Conservation (phyloP, 2,329 filamentous ascomycete genomes). For the Cytospora paraplurivora region DNA sequence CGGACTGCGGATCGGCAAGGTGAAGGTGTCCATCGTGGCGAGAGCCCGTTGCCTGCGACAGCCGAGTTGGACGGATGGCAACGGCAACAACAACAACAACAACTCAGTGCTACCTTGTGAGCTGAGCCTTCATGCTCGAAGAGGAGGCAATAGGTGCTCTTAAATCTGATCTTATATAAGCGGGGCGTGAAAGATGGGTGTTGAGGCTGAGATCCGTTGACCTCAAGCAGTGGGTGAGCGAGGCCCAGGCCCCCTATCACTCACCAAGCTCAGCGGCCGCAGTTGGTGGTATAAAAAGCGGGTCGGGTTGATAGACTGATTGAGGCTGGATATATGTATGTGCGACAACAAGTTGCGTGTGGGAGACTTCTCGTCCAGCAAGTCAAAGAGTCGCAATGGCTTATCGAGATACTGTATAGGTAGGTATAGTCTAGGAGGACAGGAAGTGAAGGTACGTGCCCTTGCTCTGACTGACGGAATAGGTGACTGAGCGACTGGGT, state of each 20-base stretch:
- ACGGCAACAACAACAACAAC: neutral
- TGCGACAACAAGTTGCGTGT: neutral
- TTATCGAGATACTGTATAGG: neutral
- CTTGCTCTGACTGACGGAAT: neutral
- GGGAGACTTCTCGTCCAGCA: neutral
- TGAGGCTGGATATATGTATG: neutral
- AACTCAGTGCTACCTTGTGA: slow-evolving; percentile 17
- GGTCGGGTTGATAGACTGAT: neutral
- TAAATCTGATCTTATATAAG: neutral
- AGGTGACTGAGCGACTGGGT: neutral
- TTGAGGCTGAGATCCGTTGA: neutral
- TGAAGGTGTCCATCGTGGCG: slow-evolving; percentile 49
- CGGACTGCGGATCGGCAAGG: slow-evolving; percentile 52
- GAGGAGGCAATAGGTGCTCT: neutral
- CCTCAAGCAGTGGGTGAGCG: neutral
- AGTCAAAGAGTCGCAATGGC: neutral
- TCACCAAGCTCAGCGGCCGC: neutral
- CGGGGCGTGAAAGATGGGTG: neutral
- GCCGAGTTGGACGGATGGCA: slow-evolving; percentile 4
- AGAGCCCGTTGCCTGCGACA: slow-evolving; percentile 25
- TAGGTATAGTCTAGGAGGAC: neutral
- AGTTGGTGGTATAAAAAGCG: neutral
- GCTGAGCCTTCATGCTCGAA: slow-evolving; percentile 19
- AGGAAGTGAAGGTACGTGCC: neutral
- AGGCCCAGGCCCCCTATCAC: neutral